Conservation (phyloP, 2,329 filamentous ascomycete species). For the Raffaelea arxii region DNA sequence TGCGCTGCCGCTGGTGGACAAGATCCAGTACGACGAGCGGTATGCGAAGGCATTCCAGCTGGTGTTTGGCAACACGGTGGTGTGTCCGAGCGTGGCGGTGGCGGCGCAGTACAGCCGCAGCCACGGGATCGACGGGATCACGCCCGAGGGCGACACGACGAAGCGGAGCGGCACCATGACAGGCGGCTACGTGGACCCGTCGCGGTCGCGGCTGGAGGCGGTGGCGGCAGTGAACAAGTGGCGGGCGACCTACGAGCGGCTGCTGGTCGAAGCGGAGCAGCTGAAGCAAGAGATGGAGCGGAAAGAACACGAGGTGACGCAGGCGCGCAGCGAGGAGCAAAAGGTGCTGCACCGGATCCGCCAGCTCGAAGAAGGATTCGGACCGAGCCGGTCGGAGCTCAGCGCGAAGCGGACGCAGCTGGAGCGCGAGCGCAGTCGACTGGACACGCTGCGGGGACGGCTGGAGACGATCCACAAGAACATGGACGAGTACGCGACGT, state of each 20-base stretch:
- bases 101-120: conserved; percentile 87
- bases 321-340: conserved; percentile 71
- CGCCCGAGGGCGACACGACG: conserved; percentile 80
- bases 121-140: conserved; percentile 87
- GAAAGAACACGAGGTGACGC: conserved; percentile 83
- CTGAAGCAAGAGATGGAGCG: conserved; percentile 62
- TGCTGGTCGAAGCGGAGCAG: conserved; percentile 52
- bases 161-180: conserved; percentile 94
- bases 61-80: conserved; percentile 90
- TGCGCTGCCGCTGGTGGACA: conserved; percentile 77
- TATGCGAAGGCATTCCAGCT: conserved; percentile 86
- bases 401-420: conserved; percentile 65
- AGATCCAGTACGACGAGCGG: conserved; percentile 65
- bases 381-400: conserved; percentile 68
- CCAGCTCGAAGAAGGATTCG: conserved; percentile 73
- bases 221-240: conserved; percentile 67
- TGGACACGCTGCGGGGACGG: conserved; percentile 57
- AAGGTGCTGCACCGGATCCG: conserved; percentile 71
- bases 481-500: conserved; percentile 66
- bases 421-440: conserved; percentile 60
- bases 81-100: conserved; percentile 81
- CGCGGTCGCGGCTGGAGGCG: conserved; percentile 77
- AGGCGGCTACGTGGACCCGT: conserved; percentile 83
- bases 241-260: conserved; percentile 62
- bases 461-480: conserved; percentile 64